Conservation (phyloP, 2,329 filamentous ascomycete species). For the Alternaria metachromatica region DNA sequence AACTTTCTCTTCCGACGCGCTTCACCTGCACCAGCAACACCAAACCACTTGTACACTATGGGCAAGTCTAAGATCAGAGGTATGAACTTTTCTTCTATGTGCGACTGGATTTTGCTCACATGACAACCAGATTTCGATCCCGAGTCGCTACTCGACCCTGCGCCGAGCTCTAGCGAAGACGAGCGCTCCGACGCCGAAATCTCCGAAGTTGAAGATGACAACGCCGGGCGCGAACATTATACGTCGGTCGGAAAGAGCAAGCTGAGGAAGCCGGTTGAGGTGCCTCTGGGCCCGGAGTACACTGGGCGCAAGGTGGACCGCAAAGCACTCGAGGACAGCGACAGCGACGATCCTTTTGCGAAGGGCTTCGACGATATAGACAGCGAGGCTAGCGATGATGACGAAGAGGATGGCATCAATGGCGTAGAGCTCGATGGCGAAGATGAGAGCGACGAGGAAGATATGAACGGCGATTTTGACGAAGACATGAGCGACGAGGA, state of each 20-base stretch:
- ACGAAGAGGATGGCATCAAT: conserved; percentile 25
- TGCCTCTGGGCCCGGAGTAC: conserved; percentile 79
- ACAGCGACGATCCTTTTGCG: conserved; percentile 60
- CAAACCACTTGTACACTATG: conserved; percentile 26
- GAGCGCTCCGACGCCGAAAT: conserved; percentile 60
- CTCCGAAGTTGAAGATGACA: conserved; percentile 50
- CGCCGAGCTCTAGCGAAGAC: conserved; percentile 62
- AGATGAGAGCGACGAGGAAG: conserved; percentile 32
- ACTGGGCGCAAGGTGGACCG: conserved; percentile 77
- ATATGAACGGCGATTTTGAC: conserved; percentile 51
- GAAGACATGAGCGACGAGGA: conserved; percentile 42
- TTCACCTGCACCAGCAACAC: conserved; percentile 2
- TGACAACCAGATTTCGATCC: conserved; percentile 74
- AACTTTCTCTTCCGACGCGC: conserved; percentile 17
- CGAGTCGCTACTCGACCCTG: conserved; percentile 68
- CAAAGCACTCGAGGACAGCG: conserved; percentile 63
- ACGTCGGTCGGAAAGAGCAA: conserved; percentile 84
- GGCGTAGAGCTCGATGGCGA: conserved; percentile 8
- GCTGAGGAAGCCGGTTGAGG: conserved; percentile 73
- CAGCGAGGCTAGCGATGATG: conserved; percentile 49
- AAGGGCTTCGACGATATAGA: conserved; percentile 52
- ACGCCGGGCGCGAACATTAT: conserved; percentile 85
- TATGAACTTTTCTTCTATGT: background rate
- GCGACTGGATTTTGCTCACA: background rate
- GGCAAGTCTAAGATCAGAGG: conserved; percentile 42